Conservation (phyloP, 2,329 filamentous ascomycete genomes). For the Exophiala sideris region DNA sequence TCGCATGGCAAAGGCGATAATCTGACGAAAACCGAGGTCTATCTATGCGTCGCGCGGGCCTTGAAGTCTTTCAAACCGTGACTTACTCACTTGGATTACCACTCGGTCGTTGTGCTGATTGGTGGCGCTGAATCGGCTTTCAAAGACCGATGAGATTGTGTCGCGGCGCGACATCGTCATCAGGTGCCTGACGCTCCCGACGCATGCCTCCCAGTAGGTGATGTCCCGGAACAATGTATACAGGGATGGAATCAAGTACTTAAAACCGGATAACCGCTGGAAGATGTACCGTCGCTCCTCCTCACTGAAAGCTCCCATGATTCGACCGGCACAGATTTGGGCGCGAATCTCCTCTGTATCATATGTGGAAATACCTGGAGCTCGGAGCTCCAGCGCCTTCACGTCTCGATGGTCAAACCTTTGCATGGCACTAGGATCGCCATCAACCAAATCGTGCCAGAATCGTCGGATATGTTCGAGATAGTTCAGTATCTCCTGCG, state of each 20-base stretch:
- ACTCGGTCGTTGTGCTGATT: background rate
- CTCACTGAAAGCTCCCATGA: conserved; percentile 34
- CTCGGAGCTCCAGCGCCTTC: conserved; percentile 34
- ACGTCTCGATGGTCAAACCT: conserved; percentile 32
- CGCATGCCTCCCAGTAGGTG: conserved; percentile 33
- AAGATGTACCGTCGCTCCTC: conserved; percentile 26
- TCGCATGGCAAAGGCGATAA: background rate
- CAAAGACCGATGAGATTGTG: conserved; percentile 2
- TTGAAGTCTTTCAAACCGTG: background rate
- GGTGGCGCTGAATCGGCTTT: background rate
- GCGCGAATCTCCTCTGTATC: conserved; percentile 31
- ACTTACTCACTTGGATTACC: background rate
- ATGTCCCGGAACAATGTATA: conserved; percentile 39
- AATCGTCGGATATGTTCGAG: conserved; percentile 34
- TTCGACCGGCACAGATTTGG: conserved; percentile 31
- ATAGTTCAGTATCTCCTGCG: conserved; percentile 34
- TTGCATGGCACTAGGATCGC: conserved; percentile 29
- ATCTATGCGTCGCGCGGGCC: background rate
- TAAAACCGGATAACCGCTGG: background rate
- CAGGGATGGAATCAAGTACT: conserved; percentile 36
- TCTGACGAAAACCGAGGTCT: background rate
- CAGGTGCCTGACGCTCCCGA: conserved; percentile 30
- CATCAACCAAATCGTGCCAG: conserved; percentile 32
- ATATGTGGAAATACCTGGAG: conserved; percentile 29
- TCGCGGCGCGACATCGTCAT: conserved; percentile 1